phyloP scores from a whole-genome alignment of 768 basidiomycete genomes.

The Crepidotus variabilis region DNA sequence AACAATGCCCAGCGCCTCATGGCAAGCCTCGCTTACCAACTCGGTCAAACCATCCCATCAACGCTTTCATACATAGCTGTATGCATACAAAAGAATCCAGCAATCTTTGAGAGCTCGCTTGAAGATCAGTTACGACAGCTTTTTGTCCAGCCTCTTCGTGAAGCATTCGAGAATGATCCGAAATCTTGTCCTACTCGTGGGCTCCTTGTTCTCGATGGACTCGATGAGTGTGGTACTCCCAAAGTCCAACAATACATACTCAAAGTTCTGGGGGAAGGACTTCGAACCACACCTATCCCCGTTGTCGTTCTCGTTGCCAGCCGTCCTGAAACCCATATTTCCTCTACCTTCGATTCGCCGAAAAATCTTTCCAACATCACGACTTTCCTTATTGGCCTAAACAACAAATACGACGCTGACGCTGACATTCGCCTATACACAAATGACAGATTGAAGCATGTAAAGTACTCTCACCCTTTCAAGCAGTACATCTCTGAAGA shows the following conservation, averaged over 20 bases:
- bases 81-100: slow-evolving; percentile 7
- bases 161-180: neutral
- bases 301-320: slow-evolving; percentile 12
- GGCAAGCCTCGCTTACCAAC: slow-evolving; percentile 13
- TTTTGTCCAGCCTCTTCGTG: slow-evolving; percentile 7
- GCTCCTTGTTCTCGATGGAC: slow-evolving; percentile 13
- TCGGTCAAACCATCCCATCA: slow-evolving; percentile 4
- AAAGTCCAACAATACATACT: slow-evolving; percentile 8
- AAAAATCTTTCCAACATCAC: neutral
- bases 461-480: slow-evolving; percentile 8
- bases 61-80: neutral
- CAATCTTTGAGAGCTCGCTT: slow-evolving; percentile 7
- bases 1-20: slow-evolving; percentile 5
- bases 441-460: slow-evolving; percentile 3
- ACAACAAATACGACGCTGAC: slow-evolving; percentile 8
- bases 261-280: neutral
- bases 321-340: slow-evolving; percentile 12
- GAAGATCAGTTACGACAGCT: slow-evolving; percentile 6
- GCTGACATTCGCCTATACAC: slow-evolving; percentile 12
- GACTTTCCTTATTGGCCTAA: slow-evolving; percentile 6
- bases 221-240: slow-evolving; percentile 11
- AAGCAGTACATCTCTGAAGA: neutral
- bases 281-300: neutral
- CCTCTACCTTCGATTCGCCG: neutral
- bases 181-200: neutral